These are phyloP conservation scores for Penicillium macrosclerotiorum DNA, from an alignment of 495 filamentous ascomycete species.

Conservation along the genomic window DNA sequence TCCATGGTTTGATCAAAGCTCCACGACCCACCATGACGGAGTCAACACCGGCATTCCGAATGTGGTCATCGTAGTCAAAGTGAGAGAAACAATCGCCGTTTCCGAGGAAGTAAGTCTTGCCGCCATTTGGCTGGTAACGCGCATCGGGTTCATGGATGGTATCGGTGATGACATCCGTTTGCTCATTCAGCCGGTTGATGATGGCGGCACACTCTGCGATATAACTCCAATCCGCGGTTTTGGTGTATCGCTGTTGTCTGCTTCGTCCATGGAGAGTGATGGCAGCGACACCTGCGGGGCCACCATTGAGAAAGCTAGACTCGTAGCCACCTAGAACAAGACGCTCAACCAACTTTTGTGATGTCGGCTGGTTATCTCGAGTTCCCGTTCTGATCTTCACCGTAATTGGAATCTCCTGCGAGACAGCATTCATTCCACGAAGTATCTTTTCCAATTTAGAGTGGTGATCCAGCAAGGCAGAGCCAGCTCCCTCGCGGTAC, in stretches of 20 bases:
- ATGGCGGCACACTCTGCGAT: conserved; percentile 86
- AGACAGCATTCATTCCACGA: conserved; percentile 91
- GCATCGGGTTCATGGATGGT: conserved; percentile 75
- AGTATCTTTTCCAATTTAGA: conserved; percentile 88
- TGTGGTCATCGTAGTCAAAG: conserved; percentile 76
- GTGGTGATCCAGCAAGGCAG: conserved; percentile 83
- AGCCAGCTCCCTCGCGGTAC: conserved; percentile 81
- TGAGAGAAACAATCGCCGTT: conserved; percentile 97
- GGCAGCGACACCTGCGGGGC: conserved; percentile 78
- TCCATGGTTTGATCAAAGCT: conserved; percentile 93
- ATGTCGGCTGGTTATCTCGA: conserved; percentile 72
- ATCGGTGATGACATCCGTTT: conserved; percentile 62
- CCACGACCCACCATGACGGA: conserved; percentile 89
- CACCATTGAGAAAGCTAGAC: conserved; percentile 53
- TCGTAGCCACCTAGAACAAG: conserved; percentile 75
- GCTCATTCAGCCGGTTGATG: conserved; percentile 71
- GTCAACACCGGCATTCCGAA: conserved; percentile 76
- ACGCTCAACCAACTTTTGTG: conserved; percentile 76
- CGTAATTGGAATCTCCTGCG: conserved; percentile 81
- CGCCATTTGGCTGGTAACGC: conserved; percentile 57
- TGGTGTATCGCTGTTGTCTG: conserved; percentile 91
- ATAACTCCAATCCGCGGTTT: conserved; percentile 85
- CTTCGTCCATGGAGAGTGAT: conserved; percentile 93
- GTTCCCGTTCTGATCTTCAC: conserved; percentile 94
- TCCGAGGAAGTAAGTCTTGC: conserved; percentile 82